phyloP scores from a whole-genome alignment of 768 basidiomycete genomes.

The Russula brevipes region DNA sequence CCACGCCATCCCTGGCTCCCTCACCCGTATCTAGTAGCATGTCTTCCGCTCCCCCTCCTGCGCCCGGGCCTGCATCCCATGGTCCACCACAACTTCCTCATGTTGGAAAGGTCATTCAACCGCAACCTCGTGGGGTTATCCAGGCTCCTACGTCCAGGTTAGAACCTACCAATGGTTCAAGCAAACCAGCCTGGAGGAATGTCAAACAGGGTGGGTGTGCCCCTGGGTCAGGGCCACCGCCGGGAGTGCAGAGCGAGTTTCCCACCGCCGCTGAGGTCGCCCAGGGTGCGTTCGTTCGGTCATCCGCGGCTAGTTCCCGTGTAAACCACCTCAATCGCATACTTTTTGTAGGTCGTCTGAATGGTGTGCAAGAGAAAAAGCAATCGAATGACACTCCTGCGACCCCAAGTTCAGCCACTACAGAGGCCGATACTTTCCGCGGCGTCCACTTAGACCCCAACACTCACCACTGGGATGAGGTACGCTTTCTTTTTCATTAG shows the following conservation, averaged over 20 bases:
- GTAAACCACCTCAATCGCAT: neutral
- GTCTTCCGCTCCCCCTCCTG: conserved; percentile 35
- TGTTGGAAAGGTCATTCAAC: conserved; percentile 62
- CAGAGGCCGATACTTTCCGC: conserved; percentile 90
- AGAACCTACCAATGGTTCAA: conserved; percentile 23
- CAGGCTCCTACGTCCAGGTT: conserved; percentile 32
- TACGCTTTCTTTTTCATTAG: conserved; percentile 36
- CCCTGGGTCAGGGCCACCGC: conserved; percentile 38
- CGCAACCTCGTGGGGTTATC: conserved; percentile 44
- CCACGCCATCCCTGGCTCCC: conserved; percentile 53
- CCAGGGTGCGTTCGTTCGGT: conserved; percentile 50
- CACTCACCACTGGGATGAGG: conserved; percentile 97
- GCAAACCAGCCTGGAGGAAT: conserved; percentile 71
- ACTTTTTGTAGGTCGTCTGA: conserved; percentile 25
- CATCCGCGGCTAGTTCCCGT: neutral
- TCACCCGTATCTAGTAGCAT: conserved; percentile 41
- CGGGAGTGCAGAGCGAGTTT: conserved; percentile 61
- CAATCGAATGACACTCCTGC: conserved; percentile 42
- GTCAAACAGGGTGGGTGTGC: conserved; percentile 37
- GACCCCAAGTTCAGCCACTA: conserved; percentile 58
- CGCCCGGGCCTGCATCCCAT: conserved; percentile 27
- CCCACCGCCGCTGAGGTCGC: conserved; percentile 97
- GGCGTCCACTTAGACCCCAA: conserved; percentile 92
- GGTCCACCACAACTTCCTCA: conserved; percentile 50
- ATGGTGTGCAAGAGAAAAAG: conserved; percentile 35